Base-by-base conservation (phyloP, 805 yeast genomes). In the Starmerella riodocensis region DNA sequence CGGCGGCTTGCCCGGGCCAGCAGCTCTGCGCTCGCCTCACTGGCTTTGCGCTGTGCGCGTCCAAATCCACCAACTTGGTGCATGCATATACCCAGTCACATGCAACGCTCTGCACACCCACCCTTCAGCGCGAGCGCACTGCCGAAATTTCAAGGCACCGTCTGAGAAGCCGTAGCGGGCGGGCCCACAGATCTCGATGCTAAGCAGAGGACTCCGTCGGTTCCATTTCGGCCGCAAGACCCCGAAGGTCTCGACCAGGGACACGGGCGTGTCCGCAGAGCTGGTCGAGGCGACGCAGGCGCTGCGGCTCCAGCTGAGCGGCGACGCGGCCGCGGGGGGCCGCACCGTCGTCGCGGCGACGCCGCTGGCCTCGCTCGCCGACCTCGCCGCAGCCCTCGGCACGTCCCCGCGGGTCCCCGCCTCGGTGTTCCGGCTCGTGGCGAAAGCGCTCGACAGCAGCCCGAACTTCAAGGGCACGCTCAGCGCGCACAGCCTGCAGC, bases 401-500 rank as follows among this genome's bases (percentile, higher is more conserved):
- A 33, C 11, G 4, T 33, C 30, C 23, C 44, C 24, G 6, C 20
- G 19, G 12, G 33, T 47, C 7, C 53, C 53, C 0, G 36, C 31
- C 5, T 43, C 46, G 6, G 43, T 45, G n/a, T 36, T 45, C 19
- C 34, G 43, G 2, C 40, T 52, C 19, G 39, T 53, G 17, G 37
- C 43, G 7, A 36, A 38, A 24, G 30, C 54, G 4, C 29, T 47
- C 3, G 46, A 45, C 3, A 13, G 7, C 4, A 21, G 26, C 6
- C 29, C 37, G 3, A 34, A 38, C 29, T 36, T 36, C 21, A 36
- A 39, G 22, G 41, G 40, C 13, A 19, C 11, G 17, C 25, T 47
- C 12, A 6, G 40, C 5, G 44, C 30, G 11, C 33, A 29, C 12
- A 39, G 32, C 24, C 31, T 42, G n/a, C 45, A 43, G 29, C 32